Evolutionary conservation across 2,329 filamentous ascomycete genomes (phyloP).

Genomic region (Pseudogymnoascus sp.): DNA sequence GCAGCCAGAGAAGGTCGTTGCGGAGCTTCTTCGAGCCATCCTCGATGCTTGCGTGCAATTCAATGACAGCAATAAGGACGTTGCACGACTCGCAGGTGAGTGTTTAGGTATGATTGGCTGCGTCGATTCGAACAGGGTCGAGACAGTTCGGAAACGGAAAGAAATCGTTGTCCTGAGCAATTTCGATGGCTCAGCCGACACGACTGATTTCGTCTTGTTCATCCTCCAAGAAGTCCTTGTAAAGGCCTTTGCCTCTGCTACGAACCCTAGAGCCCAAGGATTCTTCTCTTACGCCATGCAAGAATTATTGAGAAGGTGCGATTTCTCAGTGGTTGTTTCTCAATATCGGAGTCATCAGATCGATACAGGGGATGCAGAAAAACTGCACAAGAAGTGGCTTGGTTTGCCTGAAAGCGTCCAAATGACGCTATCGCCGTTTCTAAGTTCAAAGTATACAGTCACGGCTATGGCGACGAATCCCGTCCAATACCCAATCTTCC

Average conservation of each 20-base stretch:
- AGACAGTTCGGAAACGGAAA: conserved; percentile 66
- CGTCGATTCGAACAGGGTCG: conserved; percentile 82
- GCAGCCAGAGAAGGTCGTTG: conserved; percentile 68
- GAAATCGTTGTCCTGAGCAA: conserved; percentile 85
- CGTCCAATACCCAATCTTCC: conserved; percentile 65
- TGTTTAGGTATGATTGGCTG: conserved; percentile 86
- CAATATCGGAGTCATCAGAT: conserved; percentile 28
- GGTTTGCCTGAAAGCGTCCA: conserved; percentile 68
- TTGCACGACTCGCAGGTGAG: conserved; percentile 66
- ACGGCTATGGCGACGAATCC: conserved; percentile 45
- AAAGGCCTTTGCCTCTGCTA: conserved; percentile 83
- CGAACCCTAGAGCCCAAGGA: conserved; percentile 78
- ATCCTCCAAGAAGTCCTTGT: conserved; percentile 82
- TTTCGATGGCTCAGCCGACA: conserved; percentile 70
- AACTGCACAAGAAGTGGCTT: conserved; percentile 67
- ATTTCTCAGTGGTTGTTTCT: conserved; percentile 45
- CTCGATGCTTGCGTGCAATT: conserved; percentile 82
- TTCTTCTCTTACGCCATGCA: conserved; percentile 95
- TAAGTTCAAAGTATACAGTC: conserved; percentile 75
- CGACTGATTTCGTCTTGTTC: conserved; percentile 76
- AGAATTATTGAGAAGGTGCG: conserved; percentile 71
- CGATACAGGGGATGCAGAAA: conserved; percentile 42
- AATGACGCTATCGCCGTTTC: conserved; percentile 79
- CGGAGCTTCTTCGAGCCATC: conserved; percentile 64
- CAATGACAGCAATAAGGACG: conserved; percentile 56